These are phyloP conservation scores for Psidium friedrichsthalianum DNA, from an alignment of 345 rosid species.

Conservation along the genomic window DNA sequence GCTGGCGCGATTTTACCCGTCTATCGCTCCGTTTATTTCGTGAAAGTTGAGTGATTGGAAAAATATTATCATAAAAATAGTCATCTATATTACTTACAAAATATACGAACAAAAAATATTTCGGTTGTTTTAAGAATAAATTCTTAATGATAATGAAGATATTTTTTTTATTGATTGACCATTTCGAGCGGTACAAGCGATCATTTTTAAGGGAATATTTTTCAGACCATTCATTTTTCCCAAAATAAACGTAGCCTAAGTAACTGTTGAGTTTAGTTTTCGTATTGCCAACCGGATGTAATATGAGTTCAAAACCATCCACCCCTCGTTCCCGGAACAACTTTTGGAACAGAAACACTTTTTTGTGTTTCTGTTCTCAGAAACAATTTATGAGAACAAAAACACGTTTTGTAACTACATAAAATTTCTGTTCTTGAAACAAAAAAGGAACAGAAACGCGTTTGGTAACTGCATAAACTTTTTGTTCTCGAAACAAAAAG, in stretches of 20 bases:
- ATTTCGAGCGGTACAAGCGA: neutral
- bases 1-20: too few species aligned
- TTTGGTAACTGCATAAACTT: too few species aligned
- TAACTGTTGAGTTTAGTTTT: neutral
- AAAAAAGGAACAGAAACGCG: too few species aligned
- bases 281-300: neutral
- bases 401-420: too few species aligned
- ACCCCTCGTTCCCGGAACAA: too few species aligned
- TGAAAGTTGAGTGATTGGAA: neutral
- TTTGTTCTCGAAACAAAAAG: too few species aligned
- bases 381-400: too few species aligned
- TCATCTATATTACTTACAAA: fast-evolving
- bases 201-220: neutral
- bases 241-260: neutral
- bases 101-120: neutral
- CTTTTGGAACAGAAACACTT: too few species aligned
- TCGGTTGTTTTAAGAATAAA: neutral
- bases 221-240: neutral
- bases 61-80: neutral
- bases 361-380: too few species aligned
- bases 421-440: too few species aligned
- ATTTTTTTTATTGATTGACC: neutral
- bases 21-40: too few species aligned
- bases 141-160: neutral
- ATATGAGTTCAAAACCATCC: too few species aligned